Conservation (phyloP, 768 basidiomycete species). For the Infundibulicybe gibba region DNA sequence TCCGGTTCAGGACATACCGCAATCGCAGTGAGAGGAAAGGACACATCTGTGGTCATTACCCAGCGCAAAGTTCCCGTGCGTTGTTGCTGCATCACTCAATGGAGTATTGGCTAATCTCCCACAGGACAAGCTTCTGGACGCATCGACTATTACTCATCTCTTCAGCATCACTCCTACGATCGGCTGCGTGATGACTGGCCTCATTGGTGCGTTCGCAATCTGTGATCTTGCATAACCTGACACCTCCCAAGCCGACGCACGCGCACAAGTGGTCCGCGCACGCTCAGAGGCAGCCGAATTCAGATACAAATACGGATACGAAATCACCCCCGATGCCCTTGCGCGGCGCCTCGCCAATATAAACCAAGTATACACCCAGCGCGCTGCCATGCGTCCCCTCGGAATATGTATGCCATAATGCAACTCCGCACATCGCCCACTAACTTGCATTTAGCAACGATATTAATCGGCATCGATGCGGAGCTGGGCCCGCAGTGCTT, state of each 20-base stretch:
- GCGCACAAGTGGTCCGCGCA: conserved; percentile 84
- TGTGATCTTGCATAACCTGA: background rate
- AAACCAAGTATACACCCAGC: conserved; percentile 98
- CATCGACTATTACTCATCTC: conserved; percentile 90
- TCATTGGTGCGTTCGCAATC: conserved; percentile 63
- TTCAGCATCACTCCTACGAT: conserved; percentile 96
- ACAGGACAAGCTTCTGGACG: conserved; percentile 96
- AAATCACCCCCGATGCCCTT: conserved; percentile 96
- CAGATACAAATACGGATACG: conserved; percentile 96
- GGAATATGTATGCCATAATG: conserved; percentile 73
- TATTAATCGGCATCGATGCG: conserved; percentile 88
- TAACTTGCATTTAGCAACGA: conserved; percentile 66
- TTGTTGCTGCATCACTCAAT: conserved; percentile 11
- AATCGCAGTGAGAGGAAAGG: conserved; percentile 88
- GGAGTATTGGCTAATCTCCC: conserved; percentile 1
- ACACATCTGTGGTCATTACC: conserved; percentile 93
- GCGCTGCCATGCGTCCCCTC: conserved; percentile 93
- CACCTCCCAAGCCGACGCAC: conserved; percentile 73
- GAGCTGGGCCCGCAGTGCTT: conserved; percentile 95
- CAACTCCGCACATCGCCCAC: background rate
- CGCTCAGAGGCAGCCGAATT: conserved; percentile 88
- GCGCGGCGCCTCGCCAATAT: conserved; percentile 94
- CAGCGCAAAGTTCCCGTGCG: conserved; percentile 97
- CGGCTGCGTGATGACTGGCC: conserved; percentile 98
- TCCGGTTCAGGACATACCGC: conserved; percentile 95